Conservation (phyloP, 768 basidiomycete genomes). For the Tulasnella sp. region DNA sequence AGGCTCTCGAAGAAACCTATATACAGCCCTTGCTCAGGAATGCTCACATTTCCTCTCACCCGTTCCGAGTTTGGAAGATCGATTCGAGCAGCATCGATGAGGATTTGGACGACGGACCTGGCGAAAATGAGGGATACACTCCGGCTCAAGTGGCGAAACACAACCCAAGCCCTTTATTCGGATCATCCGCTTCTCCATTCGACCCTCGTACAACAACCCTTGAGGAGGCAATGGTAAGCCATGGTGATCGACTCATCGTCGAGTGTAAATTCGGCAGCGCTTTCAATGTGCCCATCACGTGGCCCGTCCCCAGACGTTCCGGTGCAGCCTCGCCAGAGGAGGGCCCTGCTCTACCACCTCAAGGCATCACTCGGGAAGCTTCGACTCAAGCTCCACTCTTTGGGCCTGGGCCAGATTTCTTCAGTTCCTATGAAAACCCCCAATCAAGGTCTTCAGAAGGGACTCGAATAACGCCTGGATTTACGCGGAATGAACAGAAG, state of each 20-base stretch:
- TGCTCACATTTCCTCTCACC: not conserved
- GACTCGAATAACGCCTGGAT: conserved; percentile 29
- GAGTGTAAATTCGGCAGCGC: conserved; percentile 64
- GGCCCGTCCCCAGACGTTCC: conserved; percentile 39
- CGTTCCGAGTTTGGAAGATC: conserved; percentile 62
- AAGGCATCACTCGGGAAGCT: conserved; percentile 20
- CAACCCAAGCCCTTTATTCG: conserved; percentile 21
- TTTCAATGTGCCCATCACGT: conserved; percentile 57
- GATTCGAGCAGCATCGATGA: conserved; percentile 29
- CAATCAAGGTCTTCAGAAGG: conserved; percentile 5
- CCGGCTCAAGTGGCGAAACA: conserved; percentile 30
- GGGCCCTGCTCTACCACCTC: conserved; percentile 38
- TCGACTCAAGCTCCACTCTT: conserved; percentile 48
- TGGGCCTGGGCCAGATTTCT: conserved; percentile 59
- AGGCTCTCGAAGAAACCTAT: conserved; percentile 43
- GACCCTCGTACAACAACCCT: conserved; percentile 48
- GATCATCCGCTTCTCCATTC: conserved; percentile 39
- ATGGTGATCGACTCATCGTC: conserved; percentile 72
- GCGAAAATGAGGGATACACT: conserved; percentile 34
- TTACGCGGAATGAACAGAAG: not conserved
- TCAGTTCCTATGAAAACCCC: conserved; percentile 41
- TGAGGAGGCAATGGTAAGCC: conserved; percentile 48
- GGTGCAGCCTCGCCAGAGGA: conserved; percentile 35
- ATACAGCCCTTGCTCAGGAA: conserved; percentile 35
- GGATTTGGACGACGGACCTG: conserved; percentile 43